Percentiles rank a stretch among this genome's conserved stretches.
phyloP scores from a whole-genome alignment of 441 rosid genomes.

The Gossypium gossypioides region DNA sequence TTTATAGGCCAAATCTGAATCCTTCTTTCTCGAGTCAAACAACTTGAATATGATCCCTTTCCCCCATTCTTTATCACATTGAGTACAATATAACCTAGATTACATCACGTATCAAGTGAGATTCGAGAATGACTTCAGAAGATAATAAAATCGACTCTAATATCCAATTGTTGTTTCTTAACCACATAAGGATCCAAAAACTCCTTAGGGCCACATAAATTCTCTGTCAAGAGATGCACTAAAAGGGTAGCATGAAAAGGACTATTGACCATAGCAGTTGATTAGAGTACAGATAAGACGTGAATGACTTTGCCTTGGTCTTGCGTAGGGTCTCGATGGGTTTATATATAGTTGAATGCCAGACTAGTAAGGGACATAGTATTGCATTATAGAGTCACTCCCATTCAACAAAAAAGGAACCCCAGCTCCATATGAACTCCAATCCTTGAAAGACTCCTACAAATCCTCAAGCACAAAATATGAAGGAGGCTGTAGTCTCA shows the following conservation, averaged over 20 bases:
- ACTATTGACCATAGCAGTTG: no score
- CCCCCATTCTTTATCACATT: background rate
- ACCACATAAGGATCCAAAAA: background rate
- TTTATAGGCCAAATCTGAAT: no score
- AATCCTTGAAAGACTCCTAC: conserved; percentile 78
- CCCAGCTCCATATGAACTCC: conserved; percentile 94
- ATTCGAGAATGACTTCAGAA: background rate
- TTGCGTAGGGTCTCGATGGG: conserved; percentile 39
- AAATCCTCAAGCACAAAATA: conserved; percentile 63
- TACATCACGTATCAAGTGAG: background rate
- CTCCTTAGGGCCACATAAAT: background rate
- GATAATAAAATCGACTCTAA: background rate
- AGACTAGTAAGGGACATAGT: conserved; percentile 82
- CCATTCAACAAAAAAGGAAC: conserved; percentile 76
- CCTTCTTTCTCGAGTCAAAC: no score
- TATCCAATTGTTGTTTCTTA: background rate
- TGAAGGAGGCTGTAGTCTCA: conserved; percentile 26
- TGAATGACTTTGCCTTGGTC: conserved; percentile 39
- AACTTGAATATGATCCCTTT: no score
- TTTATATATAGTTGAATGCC: conserved; percentile 75
- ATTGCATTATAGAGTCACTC: conserved; percentile 67
- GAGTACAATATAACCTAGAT: background rate
- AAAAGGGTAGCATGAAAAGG: background rate
- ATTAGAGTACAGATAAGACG: background rate
- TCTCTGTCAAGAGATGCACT: background rate